Conservation (phyloP, 1,139 yeast species). For the Lodderomyces pseudojiufengensis region DNA sequence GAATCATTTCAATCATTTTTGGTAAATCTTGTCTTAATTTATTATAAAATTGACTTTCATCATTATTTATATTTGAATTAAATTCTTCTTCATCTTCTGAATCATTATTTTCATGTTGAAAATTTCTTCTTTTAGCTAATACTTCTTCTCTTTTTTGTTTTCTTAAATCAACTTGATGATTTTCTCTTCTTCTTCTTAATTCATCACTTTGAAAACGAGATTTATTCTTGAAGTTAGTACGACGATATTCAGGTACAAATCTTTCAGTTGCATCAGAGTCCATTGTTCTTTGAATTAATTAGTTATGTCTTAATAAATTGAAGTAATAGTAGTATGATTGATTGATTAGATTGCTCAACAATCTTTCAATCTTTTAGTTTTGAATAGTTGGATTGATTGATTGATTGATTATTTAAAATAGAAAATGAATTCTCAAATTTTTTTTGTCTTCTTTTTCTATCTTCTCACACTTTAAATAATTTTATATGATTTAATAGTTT, state of each 20-base stretch:
- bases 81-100: constrained; percentile 46
- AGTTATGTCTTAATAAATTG: too few species aligned
- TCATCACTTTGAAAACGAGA: constrained; percentile 94
- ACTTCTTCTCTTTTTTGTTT: constrained; percentile 96
- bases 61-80: constrained; percentile 32
- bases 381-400: too few species aligned
- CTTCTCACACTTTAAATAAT: too few species aligned
- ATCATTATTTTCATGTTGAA: constrained; percentile 41
- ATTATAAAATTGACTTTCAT: constrained; percentile 49
- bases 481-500: too few species aligned
- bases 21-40: constrained; percentile 79
- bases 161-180: constrained; percentile 93
- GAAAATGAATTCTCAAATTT: too few species aligned
- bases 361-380: too few species aligned
- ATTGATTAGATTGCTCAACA: too few species aligned
- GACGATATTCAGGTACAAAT: constrained; percentile 95
- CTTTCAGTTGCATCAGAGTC: constrained; percentile 77
- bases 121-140: constrained; percentile 87
- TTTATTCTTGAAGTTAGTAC: constrained; percentile 93
- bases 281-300: constrained; percentile 43
- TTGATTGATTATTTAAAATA: too few species aligned
- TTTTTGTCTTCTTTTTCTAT: too few species aligned
- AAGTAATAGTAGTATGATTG: too few species aligned
- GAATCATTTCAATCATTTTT: constrained; percentile 76
- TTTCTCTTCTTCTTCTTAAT: constrained; percentile 96